Evolutionary conservation across 371 early-diverging fungal species (phyloP).

Genomic region (Globomyces sp.): DNA sequence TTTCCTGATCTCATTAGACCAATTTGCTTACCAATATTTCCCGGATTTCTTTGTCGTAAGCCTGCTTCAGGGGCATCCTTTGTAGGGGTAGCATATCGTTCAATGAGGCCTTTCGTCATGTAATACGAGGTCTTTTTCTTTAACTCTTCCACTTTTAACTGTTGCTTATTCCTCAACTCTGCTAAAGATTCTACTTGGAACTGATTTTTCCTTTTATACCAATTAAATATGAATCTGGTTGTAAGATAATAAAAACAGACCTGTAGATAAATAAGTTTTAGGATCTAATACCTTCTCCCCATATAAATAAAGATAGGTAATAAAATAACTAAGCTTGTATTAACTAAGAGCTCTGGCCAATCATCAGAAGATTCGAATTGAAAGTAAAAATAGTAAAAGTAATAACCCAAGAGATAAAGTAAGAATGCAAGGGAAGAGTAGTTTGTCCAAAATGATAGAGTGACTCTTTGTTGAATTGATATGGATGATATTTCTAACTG

Average conservation of each 20-base stretch:
- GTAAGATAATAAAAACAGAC: conserved; percentile 51
- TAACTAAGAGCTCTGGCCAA: too few species aligned
- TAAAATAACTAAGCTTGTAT: too few species aligned
- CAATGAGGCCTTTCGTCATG: conserved; percentile 83
- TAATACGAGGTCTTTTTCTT: conserved; percentile 88
- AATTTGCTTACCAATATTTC: neutral
- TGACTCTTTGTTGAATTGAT: conserved; percentile 47
- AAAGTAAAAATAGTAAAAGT: too few species aligned
- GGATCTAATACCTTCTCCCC: too few species aligned
- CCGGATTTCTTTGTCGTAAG: too few species aligned
- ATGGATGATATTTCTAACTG: conserved; percentile 11
- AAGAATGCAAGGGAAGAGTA: conserved; percentile 49
- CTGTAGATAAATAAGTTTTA: conserved; percentile 46
- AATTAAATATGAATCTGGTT: conserved; percentile 46
- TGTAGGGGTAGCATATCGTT: conserved; percentile 72
- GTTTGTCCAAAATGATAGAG: conserved; percentile 53
- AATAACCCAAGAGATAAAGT: conserved; percentile 33
- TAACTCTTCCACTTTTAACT: conserved; percentile 76
- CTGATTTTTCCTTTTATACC: conserved; percentile 5
- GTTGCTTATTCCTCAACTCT: conserved; percentile 57
- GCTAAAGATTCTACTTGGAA: conserved; percentile 28
- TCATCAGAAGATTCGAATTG: too few species aligned
- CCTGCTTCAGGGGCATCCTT: conserved; percentile 18
- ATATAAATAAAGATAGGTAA: too few species aligned
- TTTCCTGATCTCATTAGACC: neutral